Evolutionary conservation across 805 yeast genomes (phyloP).

Genomic region (Priceomyces haplophilus): DNA sequence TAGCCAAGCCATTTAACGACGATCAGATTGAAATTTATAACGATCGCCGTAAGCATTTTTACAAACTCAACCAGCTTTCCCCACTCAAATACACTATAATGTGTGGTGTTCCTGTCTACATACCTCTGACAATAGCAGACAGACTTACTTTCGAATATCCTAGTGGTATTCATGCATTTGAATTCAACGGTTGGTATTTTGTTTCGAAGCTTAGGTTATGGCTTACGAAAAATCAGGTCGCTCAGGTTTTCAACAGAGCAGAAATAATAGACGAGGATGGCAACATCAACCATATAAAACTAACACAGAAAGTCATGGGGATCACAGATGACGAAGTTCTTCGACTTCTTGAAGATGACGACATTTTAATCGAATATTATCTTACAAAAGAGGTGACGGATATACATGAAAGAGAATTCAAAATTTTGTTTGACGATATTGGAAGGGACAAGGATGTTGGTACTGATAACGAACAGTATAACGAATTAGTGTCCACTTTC

Average conservation of each 20-base stretch:
- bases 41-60: conserved; percentile 61
- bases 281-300: conserved; percentile 7
- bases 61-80: conserved; percentile 42
- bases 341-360: conserved; percentile 15
- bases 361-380: conserved; percentile 18
- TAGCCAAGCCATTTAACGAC: conserved; percentile 7
- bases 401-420: conserved; percentile 17
- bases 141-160: conserved; percentile 18
- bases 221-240: conserved; percentile 13
- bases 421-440: conserved; percentile 15
- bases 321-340: conserved; percentile 16
- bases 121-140: conserved; percentile 17
- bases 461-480: conserved; percentile 11
- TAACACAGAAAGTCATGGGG: conserved; percentile 4
- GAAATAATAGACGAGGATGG: conserved; percentile 11
- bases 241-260: conserved; percentile 7
- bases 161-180: conserved; percentile 14
- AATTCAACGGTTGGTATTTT: conserved; percentile 17
- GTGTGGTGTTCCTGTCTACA: conserved; percentile 43
- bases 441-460: conserved; percentile 12
- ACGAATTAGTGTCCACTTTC: conserved; percentile 14
- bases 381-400: conserved; percentile 18
- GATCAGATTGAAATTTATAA: conserved; percentile 29
- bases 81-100: conserved; percentile 51
- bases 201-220: conserved; percentile 15